A percentile compares a stretch with the other conserved stretches of the same genome.
Conservation (phyloP, 2,329 filamentous ascomycete species). For the Bipolaris oryzae region DNA sequence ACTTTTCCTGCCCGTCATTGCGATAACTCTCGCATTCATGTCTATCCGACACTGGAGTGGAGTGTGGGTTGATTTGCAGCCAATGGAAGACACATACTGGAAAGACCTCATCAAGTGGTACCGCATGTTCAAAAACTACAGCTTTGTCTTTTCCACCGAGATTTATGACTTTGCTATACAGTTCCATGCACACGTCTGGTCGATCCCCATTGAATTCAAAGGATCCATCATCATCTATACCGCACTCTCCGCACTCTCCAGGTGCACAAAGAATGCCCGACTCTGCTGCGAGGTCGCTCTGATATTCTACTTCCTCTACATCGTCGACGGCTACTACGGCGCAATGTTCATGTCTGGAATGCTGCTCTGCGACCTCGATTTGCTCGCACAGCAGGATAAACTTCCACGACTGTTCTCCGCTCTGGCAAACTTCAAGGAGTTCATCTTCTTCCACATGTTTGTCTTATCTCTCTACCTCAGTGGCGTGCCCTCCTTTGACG, state of each 20-base stretch:
- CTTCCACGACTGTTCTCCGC: slow-evolving; percentile 55
- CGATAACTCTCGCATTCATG: slow-evolving; percentile 61
- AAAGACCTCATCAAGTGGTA: slow-evolving; percentile 42
- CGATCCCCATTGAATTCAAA: slow-evolving; percentile 50
- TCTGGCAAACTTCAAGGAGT: slow-evolving; percentile 58
- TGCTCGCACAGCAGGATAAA: slow-evolving; percentile 35
- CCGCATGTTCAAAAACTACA: slow-evolving; percentile 65
- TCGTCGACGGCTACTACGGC: slow-evolving; percentile 68
- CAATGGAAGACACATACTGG: slow-evolving; percentile 55
- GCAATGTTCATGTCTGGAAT: slow-evolving; percentile 46
- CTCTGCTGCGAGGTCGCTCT: slow-evolving; percentile 61
- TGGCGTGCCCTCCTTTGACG: slow-evolving; percentile 63
- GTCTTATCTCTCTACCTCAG: slow-evolving; percentile 62
- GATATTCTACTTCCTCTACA: slow-evolving; percentile 70
- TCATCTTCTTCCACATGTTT: slow-evolving; percentile 50
- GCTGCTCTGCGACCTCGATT: slow-evolving; percentile 47
- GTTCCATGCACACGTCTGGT: slow-evolving; percentile 47
- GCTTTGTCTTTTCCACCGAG: slow-evolving; percentile 67
- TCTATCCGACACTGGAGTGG: slow-evolving; percentile 56
- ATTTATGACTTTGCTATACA: slow-evolving; percentile 60
- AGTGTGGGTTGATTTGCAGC: slow-evolving; percentile 51
- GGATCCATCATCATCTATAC: slow-evolving; percentile 70
- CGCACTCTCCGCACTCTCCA: slow-evolving; percentile 61
- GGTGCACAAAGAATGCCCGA: slow-evolving; percentile 61
- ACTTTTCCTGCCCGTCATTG: slow-evolving; percentile 60